Percentiles rank a stretch among this genome's conserved stretches.
phyloP scores from a whole-genome alignment of 2,329 filamentous ascomycete genomes.

The Meredithiella fracta region DNA sequence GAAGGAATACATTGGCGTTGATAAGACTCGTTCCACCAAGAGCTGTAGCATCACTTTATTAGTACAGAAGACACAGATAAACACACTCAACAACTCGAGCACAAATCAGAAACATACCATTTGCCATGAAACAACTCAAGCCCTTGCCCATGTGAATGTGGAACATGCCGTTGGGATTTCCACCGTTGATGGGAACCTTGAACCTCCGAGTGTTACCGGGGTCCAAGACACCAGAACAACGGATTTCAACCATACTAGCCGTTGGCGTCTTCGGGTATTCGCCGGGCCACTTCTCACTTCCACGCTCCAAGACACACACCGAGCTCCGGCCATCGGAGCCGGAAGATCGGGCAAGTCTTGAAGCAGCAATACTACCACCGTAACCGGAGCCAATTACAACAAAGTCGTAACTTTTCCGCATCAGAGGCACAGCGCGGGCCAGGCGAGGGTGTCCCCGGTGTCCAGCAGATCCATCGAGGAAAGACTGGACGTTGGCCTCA shows the following conservation, averaged over 20 bases:
- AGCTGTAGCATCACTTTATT: conserved; percentile 21
- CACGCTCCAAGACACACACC: conserved; percentile 49
- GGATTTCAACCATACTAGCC: conserved; percentile 35
- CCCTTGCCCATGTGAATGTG: conserved; percentile 46
- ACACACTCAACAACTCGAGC: conserved; percentile 3
- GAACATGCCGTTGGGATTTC: conserved; percentile 44
- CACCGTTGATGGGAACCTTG: conserved; percentile 29
- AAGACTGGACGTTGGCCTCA: conserved; percentile 12
- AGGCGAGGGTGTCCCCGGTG: conserved; percentile 24
- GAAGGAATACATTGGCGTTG: conserved; percentile 51
- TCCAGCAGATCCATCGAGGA: conserved; percentile 9
- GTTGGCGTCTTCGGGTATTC: conserved; percentile 38
- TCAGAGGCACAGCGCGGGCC: conserved; percentile 38
- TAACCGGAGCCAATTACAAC: conserved; percentile 55
- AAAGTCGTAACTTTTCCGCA: conserved; percentile 43
- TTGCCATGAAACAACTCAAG: conserved; percentile 44
- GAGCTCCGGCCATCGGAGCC: conserved; percentile 26
- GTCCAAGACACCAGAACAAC: conserved; percentile 37
- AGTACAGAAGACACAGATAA: neutral
- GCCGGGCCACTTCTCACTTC: conserved; percentile 48
- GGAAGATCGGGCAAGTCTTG: conserved; percentile 39
- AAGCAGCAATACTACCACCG: conserved; percentile 49
- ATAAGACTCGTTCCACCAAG: conserved; percentile 50
- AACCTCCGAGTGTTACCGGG: conserved; percentile 23
- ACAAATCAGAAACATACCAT: conserved; percentile 26